These are phyloP conservation scores for Stenocarpella maydis DNA, from an alignment of 2,329 filamentous ascomycete species.

Conservation along the genomic window DNA sequence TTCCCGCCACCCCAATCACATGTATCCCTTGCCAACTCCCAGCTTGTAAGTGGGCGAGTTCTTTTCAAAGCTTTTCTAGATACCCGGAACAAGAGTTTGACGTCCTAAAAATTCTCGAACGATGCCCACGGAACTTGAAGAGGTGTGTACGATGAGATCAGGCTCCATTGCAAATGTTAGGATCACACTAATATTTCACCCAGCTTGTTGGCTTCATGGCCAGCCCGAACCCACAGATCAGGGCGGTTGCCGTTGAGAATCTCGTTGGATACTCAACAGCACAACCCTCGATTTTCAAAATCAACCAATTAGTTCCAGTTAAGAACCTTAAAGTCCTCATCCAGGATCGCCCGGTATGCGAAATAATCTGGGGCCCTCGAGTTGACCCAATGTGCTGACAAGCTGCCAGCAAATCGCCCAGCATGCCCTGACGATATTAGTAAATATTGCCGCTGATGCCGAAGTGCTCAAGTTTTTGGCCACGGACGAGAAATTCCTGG, in stretches of 20 bases:
- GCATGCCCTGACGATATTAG: conserved; percentile 87
- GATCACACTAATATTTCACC: conserved; percentile 1
- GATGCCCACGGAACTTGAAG: conserved; percentile 83
- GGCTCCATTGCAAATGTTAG: too few relatives aligned
- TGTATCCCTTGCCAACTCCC: conserved; percentile 5
- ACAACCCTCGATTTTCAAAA: conserved; percentile 85
- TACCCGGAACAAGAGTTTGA: not conserved
- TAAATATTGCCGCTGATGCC: conserved; percentile 82
- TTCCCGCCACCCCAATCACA: conserved; percentile 20
- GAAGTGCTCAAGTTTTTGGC: conserved; percentile 78
- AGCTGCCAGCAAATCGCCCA: conserved; percentile 80
- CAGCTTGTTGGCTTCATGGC: conserved; percentile 93
- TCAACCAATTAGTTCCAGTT: conserved; percentile 77
- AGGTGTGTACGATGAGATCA: conserved; percentile 58
- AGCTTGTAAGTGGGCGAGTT: conserved; percentile 9
- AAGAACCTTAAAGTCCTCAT: conserved; percentile 88
- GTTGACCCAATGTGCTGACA: conserved; percentile 18
- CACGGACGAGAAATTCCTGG: conserved; percentile 82
- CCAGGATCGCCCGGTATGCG: conserved; percentile 78
- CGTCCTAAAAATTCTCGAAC: conserved; percentile 38
- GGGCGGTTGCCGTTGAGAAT: conserved; percentile 85
- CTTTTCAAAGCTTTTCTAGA: not conserved
- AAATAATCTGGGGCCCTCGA: too few relatives aligned
- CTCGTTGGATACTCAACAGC: conserved; percentile 81
- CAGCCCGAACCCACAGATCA: conserved; percentile 89